Conservation (phyloP, 495 filamentous ascomycete genomes). For the Penicillium taxi region DNA sequence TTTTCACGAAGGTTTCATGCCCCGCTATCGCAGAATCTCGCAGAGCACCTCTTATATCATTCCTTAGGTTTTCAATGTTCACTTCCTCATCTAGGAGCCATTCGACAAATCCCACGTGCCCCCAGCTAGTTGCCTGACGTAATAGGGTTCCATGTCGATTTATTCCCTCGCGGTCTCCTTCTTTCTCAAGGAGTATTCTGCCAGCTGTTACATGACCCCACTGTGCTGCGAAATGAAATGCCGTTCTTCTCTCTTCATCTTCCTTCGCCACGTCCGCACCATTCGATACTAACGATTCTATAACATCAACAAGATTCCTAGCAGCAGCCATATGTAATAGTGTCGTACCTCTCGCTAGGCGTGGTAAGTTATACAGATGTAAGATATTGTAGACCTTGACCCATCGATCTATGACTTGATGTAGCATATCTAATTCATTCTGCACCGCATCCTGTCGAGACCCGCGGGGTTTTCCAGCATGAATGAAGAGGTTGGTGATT, state of each 20-base stretch:
- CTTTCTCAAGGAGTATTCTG: not conserved
- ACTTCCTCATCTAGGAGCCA: constrained; percentile 1
- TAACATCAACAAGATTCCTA: not conserved
- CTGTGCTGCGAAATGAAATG: constrained; percentile 3
- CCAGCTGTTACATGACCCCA: not conserved
- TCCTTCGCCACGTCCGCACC: not conserved
- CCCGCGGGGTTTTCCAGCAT: constrained; percentile 3
- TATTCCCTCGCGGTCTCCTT: not conserved
- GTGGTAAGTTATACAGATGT: not conserved
- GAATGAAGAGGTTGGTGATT: constrained; percentile 5
- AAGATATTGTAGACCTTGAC: not conserved
- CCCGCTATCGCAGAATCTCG: not conserved
- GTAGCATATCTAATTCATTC: constrained; percentile 4
- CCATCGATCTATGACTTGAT: not conserved
- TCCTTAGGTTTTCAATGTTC: not conserved
- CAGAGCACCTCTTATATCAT: not conserved
- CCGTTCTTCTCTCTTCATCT: not conserved
- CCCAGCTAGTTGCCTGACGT: not conserved
- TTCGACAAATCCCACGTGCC: not conserved
- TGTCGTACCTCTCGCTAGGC: constrained; percentile 1
- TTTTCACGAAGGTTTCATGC: not conserved
- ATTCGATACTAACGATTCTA: not conserved
- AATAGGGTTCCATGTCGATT: not conserved
- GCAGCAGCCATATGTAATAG: constrained; percentile 5
- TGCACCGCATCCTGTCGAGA: not conserved